These are phyloP conservation scores for Baorangia bicolor DNA, from an alignment of 768 basidiomycete species.

Conservation along the genomic window DNA sequence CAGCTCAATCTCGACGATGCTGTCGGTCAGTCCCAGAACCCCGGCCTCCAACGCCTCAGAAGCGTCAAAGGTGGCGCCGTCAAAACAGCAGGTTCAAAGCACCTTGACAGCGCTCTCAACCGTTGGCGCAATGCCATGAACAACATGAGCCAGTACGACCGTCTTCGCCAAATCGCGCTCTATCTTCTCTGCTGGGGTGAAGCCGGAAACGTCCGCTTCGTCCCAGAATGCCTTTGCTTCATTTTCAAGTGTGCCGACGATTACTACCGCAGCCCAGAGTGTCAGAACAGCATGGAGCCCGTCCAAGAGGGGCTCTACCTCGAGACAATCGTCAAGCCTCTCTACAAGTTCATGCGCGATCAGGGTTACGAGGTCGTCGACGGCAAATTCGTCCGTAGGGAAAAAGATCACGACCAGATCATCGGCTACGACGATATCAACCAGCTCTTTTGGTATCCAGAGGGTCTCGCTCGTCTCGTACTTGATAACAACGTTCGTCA, in stretches of 20 bases:
- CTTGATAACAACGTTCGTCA: constrained; percentile 76
- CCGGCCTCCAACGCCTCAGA: constrained; percentile 85
- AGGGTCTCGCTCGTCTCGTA: constrained; percentile 91
- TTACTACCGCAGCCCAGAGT: constrained; percentile 97
- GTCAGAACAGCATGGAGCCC: constrained; percentile 90
- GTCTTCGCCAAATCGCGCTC: constrained; percentile 93
- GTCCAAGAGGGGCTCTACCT: constrained; percentile 95
- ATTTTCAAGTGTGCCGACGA: constrained; percentile 99
- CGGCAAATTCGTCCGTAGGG: constrained; percentile 90
- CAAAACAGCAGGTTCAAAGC: constrained; percentile 62
- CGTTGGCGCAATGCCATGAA: constrained; percentile 99
- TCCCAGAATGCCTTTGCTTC: constrained; percentile 96
- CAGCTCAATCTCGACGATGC: constrained; percentile 99
- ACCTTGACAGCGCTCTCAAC: constrained; percentile 89
- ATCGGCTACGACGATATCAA: constrained; percentile 99
- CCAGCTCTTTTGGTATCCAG: constrained; percentile 99
- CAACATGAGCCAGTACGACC: constrained; percentile 98
- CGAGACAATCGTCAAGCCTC: constrained; percentile 85
- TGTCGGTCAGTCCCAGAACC: constrained; percentile 92
- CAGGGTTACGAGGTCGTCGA: constrained; percentile 96
- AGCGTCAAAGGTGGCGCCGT: constrained; percentile 65
- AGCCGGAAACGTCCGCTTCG: constrained; percentile 95
- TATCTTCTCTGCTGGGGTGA: constrained; percentile 99
- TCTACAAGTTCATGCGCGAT: constrained; percentile 95
- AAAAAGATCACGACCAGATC: constrained; percentile 92